These are phyloP conservation scores for Staphylotrichum tortipilum DNA, from an alignment of 495 filamentous ascomycete species.

Conservation along the genomic window DNA sequence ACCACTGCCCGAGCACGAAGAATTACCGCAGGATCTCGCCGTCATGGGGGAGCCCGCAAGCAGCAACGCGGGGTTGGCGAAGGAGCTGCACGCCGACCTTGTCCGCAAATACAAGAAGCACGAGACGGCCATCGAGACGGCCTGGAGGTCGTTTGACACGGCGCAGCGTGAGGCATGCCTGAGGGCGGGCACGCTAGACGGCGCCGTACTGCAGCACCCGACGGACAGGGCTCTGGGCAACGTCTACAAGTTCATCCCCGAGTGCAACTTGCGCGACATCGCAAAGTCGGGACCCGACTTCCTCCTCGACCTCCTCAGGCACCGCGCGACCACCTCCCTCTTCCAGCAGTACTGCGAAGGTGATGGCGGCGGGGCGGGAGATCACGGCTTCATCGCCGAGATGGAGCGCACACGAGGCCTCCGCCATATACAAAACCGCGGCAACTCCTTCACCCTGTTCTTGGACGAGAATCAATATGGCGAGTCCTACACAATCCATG, in stretches of 20 bases:
- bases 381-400: constrained; percentile 15
- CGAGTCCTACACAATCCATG: not conserved
- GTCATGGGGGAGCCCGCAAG: too few species aligned
- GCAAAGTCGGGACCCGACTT: constrained; percentile 20
- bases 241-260: constrained; percentile 17
- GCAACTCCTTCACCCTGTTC: constrained; percentile 20
- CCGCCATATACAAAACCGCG: constrained; percentile 4
- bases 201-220: constrained; percentile 13
- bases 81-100: not conserved
- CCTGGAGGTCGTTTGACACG: constrained; percentile 2
- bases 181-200: constrained; percentile 15
- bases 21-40: too few species aligned
- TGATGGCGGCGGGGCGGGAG: constrained; percentile 7
- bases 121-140: not conserved
- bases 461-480: constrained; percentile 17
- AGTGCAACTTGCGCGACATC: constrained; percentile 34
- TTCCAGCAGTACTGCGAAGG: constrained; percentile 20
- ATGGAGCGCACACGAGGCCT: not conserved
- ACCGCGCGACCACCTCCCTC: constrained; percentile 25
- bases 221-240: constrained; percentile 17
- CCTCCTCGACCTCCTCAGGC: constrained; percentile 23
- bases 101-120: not conserved
- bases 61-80: too few species aligned
- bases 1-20: too few species aligned
- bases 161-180: constrained; percentile 16